Base-by-base conservation (phyloP, 805 yeast species). In the Metahyphopichia silvanorum region DNA sequence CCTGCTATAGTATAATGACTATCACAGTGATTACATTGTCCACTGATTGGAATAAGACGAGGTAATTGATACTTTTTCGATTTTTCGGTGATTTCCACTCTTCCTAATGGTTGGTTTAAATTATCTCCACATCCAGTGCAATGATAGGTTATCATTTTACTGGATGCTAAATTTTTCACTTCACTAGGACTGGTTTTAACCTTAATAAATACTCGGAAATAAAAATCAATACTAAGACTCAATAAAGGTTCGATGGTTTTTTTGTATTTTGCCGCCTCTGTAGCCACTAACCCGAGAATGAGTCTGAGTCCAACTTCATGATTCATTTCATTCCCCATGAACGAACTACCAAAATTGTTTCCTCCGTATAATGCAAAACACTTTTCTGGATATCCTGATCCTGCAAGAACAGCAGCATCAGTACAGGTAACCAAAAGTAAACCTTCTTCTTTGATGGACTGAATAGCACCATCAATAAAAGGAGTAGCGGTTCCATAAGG, bases 401-500 rank as follows among this genome's bases (percentile, higher is more conserved):
- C 98, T 1, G 98, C 98, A 33, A 93, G 69, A 1, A 93, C 96
- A 0, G 95, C 95, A 11, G 94, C 72, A 62, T 93, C 99, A 0
- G 99, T 93, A 57, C 98, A 93, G 0, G 99, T 93, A 3, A 93
- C 91, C 31, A 93, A 64, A 43, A 93, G 60, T 26, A 93, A 50
- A 1, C 98, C 99, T 35, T 82, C 89, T 44, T 89, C 88, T 30
- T 74, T 75, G n/a, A 89, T 74, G 20, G 82, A 66, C 49, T 87
- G 95, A 20, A 93, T 67, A 0, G 98, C 97, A 20, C 93, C 78
- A 55, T 93, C 98, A 18, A 93, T 71, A 54, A 93, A 93, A 6
- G 98, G 98, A 0, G 96, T 77, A 0, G 96, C 98, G 0, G 97
- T 83, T 19, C 99, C 99, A 53, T 93, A 93, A 0, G 99, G 99